Base-by-base conservation (phyloP, 495 filamentous ascomycete species). In the Penicillium macrosclerotiorum region DNA sequence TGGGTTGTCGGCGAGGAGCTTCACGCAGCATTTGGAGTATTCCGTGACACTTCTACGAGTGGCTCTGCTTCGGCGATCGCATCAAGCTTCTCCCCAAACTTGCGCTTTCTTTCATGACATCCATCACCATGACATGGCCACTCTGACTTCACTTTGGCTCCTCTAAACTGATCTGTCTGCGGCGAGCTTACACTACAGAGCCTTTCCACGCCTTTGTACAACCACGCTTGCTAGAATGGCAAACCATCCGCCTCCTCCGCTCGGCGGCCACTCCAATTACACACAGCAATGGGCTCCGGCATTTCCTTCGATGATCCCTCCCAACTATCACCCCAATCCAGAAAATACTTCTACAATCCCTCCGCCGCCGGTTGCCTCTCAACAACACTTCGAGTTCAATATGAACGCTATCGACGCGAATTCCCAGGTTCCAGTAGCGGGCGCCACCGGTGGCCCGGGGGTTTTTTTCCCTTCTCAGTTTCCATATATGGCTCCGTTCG, bases 191-290 rank as follows among this genome's bases (percentile, higher is more conserved):
- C 23, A 9, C 32, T 35, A 24, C 19, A 27, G 19, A 17, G 19
- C 12, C 18, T 25, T 14, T 23, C n/a, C 26, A n/a, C 38, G 17
- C 14, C 37, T 25, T 14, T 17, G 1, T 5, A 4, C 30, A 14
- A 8, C 7, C 20, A 4, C 13, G 5, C 22, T 22, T 17, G 14
- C 32, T 37, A 66, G 42, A 44, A 83, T 83, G 81, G 75, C 77
- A 29, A 71, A 77, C 48, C 77, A 83, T 62, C 76, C 77, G 44
- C 68, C 68, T 39, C 74, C 78, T 25, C 60, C 75, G 4, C 81
- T 73, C 57, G 76, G 75, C 39, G 70, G 63, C 12, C 61, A 62
- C 26, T 44, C 58, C 22, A 59, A 60, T 43, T 64, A 65, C 43
- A 47, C 57, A 6, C 57, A 42, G 24, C 65, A 63, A 51, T 73